Evolutionary conservation across 208 protist genomes (phyloP).

Genomic region (Kentomonas sorsogonicus): DNA sequence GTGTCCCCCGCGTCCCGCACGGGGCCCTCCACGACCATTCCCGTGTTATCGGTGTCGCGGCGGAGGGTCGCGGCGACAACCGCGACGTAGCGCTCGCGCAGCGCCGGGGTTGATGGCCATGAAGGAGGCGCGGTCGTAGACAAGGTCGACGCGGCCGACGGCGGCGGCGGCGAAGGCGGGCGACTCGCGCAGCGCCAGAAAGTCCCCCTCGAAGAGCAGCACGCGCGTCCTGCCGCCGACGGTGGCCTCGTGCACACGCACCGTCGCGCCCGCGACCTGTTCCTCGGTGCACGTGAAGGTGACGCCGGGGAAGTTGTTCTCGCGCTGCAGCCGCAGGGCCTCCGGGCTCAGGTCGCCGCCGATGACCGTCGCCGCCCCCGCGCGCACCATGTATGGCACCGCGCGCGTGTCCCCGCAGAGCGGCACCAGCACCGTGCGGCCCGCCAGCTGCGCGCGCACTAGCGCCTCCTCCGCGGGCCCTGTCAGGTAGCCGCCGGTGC

Average conservation of each 20-base stretch:
- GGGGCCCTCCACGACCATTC: conserved; percentile 34
- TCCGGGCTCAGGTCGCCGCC: conserved; percentile 30
- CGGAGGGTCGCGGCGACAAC: conserved; percentile 20
- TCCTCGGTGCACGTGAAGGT: conserved; percentile 13
- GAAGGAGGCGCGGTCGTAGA: conserved; percentile 58
- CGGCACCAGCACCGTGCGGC: conserved; percentile 43
- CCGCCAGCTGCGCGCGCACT: conserved; percentile 25
- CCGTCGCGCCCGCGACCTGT: background rate
- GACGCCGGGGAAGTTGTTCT: conserved; percentile 29
- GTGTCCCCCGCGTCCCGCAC: conserved; percentile 29
- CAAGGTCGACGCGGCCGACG: conserved; percentile 48
- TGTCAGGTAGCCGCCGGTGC: conserved; percentile 13
- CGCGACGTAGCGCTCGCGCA: conserved; percentile 29
- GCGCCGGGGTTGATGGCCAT: conserved; percentile 48
- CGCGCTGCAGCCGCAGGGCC: conserved; percentile 24
- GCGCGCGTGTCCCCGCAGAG: conserved; percentile 50
- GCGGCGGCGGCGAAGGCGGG: conserved; percentile 15
- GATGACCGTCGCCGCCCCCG: conserved; percentile 31
- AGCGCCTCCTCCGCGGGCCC: conserved; percentile 22
- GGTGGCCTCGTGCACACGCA: conserved; percentile 23
- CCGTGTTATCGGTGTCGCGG: conserved; percentile 6
- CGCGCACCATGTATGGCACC: conserved; percentile 34
- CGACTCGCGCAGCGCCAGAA: conserved; percentile 23
- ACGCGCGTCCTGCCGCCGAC: conserved; percentile 18
- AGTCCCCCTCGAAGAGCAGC: conserved; percentile 44